phyloP scores from a whole-genome alignment of 2,329 filamentous ascomycete species.

The Fusarium sarcochroum region DNA sequence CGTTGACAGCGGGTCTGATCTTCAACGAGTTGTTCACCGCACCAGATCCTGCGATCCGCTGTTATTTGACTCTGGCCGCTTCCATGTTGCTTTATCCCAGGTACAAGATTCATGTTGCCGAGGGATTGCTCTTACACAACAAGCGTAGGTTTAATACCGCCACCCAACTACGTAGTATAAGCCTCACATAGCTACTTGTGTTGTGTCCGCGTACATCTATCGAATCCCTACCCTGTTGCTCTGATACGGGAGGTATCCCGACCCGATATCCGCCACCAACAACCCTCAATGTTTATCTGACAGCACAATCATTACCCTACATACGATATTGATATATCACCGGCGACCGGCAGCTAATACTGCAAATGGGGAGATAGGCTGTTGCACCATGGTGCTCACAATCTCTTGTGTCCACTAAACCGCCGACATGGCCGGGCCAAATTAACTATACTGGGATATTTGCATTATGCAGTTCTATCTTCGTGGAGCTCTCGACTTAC shows the following conservation, averaged over 20 bases:
- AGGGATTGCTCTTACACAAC: conserved; percentile 9
- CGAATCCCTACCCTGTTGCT: conserved; percentile 9
- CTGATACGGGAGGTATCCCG: not conserved
- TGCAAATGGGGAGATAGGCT: conserved; percentile 6
- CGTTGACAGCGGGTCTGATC: conserved; percentile 28
- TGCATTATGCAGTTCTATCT: conserved; percentile 38
- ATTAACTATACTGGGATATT: conserved; percentile 35
- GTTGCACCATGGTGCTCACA: conserved; percentile 20
- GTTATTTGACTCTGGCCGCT: conserved; percentile 18
- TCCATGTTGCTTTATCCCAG: conserved; percentile 15
- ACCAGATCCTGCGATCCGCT: conserved; percentile 15
- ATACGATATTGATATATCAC: conserved; percentile 10
- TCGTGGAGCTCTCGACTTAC: conserved; percentile 30
- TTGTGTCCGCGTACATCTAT: not conserved
- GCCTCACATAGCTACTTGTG: conserved; percentile 11
- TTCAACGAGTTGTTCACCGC: conserved; percentile 33
- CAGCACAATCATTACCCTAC: conserved; percentile 20
- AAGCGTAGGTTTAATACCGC: conserved; percentile 23
- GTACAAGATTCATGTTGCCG: conserved; percentile 19
- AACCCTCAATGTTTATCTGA: conserved; percentile 13
- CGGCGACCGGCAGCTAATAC: conserved; percentile 8
- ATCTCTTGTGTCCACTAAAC: conserved; percentile 40
- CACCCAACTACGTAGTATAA: conserved; percentile 29
- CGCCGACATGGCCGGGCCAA: conserved; percentile 36
- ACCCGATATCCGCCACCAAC: conserved; percentile 23